Base-by-base conservation (phyloP, 495 filamentous ascomycete species). In the Peziza echinospora region DNA sequence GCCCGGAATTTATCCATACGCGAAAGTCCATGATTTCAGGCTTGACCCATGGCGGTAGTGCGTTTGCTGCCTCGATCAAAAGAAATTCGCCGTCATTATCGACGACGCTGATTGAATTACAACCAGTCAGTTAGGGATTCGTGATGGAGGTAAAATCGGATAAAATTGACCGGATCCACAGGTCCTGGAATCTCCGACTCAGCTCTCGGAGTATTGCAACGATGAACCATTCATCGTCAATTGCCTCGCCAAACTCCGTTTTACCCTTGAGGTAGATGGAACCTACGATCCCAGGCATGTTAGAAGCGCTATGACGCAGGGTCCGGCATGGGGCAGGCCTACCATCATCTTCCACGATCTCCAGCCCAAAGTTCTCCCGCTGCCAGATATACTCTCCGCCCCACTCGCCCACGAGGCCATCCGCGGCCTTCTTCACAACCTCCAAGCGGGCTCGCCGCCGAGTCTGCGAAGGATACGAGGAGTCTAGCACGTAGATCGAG, bases 171-270 rank as follows among this genome's bases (percentile, higher is more conserved):
- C 54, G 45, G 16, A 52, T 46, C 89, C 87, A 96, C 6, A 86
- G 64, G 47, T 81, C 71, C 45, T 71, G 67, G 51, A 80, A 83
- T 46, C 72, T 62, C 53, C 67, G 78, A 56, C 76, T 86, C 48
- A 94, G 62, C 55, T 84, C 78, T 26, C 80, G 75, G n/a, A 97
- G 70, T 9, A 96, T 61, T 61, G 86, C 93, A 22, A 94, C 84
- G 45, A 94, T 76, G 2, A 94, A 71, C 89, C 89, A 97, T 65
- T 96, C 91, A 57, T 97, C 89, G 55, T 93, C 89, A 6, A 94
- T 76, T 3, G 83, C 84, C 62, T 97, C 89, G 5, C 86, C 86
- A 51, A 80, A 94, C 55, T 84, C 78, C 5, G 83, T 89, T 40
- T 67, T 64, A 21, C 9, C 3, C 19, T 10, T 22, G 13, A 6